phyloP scores from a whole-genome alignment of 2,329 filamentous ascomycete species.

The Epichloe baconii region DNA sequence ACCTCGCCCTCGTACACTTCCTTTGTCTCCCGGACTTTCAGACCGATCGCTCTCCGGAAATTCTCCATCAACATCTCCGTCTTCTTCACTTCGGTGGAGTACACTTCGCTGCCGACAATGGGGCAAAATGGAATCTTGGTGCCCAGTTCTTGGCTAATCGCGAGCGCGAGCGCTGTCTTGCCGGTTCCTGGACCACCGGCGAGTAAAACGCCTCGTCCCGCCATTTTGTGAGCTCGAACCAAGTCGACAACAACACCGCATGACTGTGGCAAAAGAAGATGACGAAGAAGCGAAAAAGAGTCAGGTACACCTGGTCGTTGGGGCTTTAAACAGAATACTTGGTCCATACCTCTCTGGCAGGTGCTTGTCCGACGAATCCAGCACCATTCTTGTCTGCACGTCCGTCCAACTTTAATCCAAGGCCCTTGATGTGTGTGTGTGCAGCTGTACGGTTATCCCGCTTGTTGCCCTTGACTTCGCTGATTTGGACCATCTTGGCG shows the following conservation, averaged over 20 bases:
- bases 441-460: conserved; percentile 93
- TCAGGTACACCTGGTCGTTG: conserved; percentile 9
- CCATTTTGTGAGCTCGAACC: conserved; percentile 95
- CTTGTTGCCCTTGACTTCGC: conserved; percentile 86
- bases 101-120: conserved; percentile 95
- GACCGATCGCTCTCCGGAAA: conserved; percentile 88
- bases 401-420: conserved; percentile 78
- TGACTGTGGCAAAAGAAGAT: conserved; percentile 41
- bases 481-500: conserved; percentile 69
- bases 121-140: conserved; percentile 98
- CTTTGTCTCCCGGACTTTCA: conserved; percentile 96
- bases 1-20: conserved; percentile 99
- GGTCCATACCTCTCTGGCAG: conserved; percentile 66
- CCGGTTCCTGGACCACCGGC: conserved; percentile 92
- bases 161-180: conserved; percentile 91
- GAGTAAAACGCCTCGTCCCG: conserved; percentile 81
- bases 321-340: not conserved
- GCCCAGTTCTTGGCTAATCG: conserved; percentile 91
- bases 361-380: conserved; percentile 81
- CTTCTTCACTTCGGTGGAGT: conserved; percentile 98
- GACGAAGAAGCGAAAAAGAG: not conserved
- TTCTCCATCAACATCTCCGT: conserved; percentile 99
- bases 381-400: conserved; percentile 64
- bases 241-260: conserved; percentile 93
- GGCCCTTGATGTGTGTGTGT: conserved; percentile 94